Base-by-base conservation (phyloP, 2,329 filamentous ascomycete genomes). In the Endocalyx cinctus region DNA sequence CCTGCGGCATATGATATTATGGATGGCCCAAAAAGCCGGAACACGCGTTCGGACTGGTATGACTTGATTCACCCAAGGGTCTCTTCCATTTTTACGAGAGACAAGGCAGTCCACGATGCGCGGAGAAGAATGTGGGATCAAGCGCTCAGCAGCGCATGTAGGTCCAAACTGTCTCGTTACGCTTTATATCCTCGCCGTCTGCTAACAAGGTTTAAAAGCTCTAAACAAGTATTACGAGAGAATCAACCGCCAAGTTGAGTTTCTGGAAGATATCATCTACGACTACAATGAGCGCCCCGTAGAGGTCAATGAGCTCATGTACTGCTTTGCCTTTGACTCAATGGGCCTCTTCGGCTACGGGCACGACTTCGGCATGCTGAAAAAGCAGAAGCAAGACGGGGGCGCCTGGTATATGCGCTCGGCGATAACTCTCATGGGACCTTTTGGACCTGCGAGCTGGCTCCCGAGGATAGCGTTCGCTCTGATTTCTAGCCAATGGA, bases 21-120 rank as follows among this genome's bases (percentile, higher is more conserved):
- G 5, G 51, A 54, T 25, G 48, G 52, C 4, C 47, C 43, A 11
- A 39, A 45, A 7, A 45, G 48, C 10, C 38, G 46, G 16, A 51
- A 44, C 27, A 39, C 45, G 19, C 55, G 54, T 31, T 38, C 48
- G 0, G 51, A 51, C 14, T 54, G 47, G 45, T 51, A 55, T 19
- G 47, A 54, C 25, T 29, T 56, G 13, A 20, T 54, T 28, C 27
- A 42, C 17, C 50, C 48, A 6, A 31, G 38, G 10, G 31, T 28
- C 5, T 37, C 44, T 12, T 38, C 51, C 14, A 33, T 46, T 25
- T 48, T 46, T 4, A 38, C 43, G 7, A 39, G 51, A 8, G 31
- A 47, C 25, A 46, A 44, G 26, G 27, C 43, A 5, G 27, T 50
- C 10, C 48, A 54, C 32, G 40, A 31, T 13, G 41, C 31, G 7